These are phyloP conservation scores for Cylindricascospora bacillispora DNA, from an alignment of 1,139 yeast species.

Conservation along the genomic window DNA sequence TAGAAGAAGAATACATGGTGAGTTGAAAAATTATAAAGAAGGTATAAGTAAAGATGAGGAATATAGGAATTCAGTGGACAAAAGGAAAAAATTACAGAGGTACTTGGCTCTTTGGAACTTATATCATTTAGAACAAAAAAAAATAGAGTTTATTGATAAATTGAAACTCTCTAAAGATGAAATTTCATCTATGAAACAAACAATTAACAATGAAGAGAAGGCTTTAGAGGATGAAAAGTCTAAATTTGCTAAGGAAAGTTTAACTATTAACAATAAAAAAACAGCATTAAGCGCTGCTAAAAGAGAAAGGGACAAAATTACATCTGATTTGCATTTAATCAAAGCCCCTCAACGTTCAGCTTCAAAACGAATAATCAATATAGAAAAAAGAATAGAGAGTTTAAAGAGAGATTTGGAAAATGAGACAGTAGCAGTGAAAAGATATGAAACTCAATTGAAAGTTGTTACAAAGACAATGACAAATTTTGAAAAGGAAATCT, in stretches of 20 bases:
- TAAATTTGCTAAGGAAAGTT: constrained; percentile 36
- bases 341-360: constrained; percentile 29
- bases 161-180: constrained; percentile 24
- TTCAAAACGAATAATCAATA: constrained; percentile 33
- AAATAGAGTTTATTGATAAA: constrained; percentile 24
- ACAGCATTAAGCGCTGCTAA: constrained; percentile 31
- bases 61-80: constrained; percentile 45
- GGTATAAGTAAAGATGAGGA: constrained; percentile 63
- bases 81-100: constrained; percentile 36
- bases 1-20: constrained; percentile 62
- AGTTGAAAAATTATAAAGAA: constrained; percentile 66
- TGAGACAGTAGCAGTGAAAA: constrained; percentile 35
- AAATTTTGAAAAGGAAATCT: constrained; percentile 34
- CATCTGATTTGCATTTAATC: constrained; percentile 48
- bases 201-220: constrained; percentile 21
- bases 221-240: constrained; percentile 25
- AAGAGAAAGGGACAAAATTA: constrained; percentile 35
- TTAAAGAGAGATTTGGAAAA: constrained; percentile 39
- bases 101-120: constrained; percentile 51
- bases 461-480: constrained; percentile 34
- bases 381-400: constrained; percentile 41
- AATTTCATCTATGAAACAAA: constrained; percentile 25
- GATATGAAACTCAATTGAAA: constrained; percentile 36
- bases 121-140: constrained; percentile 48
- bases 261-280: constrained; percentile 32